Conservation (phyloP, 1,284 basidiomycete genomes). For the Heterobasidion annosum region DNA sequence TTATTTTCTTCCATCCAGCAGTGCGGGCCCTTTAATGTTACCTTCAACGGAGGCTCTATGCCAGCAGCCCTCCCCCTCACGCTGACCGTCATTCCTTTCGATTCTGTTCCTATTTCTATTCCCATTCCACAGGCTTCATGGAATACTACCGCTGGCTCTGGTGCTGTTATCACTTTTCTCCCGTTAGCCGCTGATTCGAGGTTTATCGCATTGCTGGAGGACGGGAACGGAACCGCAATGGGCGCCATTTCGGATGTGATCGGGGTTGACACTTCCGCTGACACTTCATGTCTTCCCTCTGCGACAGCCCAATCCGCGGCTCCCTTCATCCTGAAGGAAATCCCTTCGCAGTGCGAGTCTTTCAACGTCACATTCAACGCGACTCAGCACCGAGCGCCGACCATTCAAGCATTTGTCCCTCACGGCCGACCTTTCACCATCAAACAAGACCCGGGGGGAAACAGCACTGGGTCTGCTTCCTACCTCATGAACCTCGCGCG, state of each 20-base stretch:
- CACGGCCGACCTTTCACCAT: slow-evolving; percentile 28
- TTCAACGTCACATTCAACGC: slow-evolving; percentile 38
- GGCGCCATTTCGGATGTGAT: slow-evolving; percentile 42
- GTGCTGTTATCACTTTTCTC: slow-evolving; percentile 39
- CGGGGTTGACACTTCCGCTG: slow-evolving; percentile 29
- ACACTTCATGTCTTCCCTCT: slow-evolving; percentile 33
- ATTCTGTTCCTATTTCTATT: slow-evolving; percentile 38
- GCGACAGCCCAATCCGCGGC: slow-evolving; percentile 2
- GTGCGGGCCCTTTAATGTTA: slow-evolving; percentile 41
- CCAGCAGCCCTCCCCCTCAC: slow-evolving; percentile 30
- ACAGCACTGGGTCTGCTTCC: slow-evolving; percentile 23
- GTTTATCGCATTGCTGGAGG: slow-evolving; percentile 49
- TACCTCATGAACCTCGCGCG: slow-evolving; percentile 34
- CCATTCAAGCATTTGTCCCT: slow-evolving; percentile 37
- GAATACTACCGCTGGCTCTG: slow-evolving; percentile 28
- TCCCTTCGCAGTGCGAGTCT: slow-evolving; percentile 39
- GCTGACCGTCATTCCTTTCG: slow-evolving; percentile 46
- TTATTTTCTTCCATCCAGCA: slow-evolving; percentile 41
- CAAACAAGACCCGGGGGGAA: slow-evolving; percentile 21
- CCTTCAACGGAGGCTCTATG: slow-evolving; percentile 29
- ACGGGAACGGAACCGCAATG: slow-evolving; percentile 25
- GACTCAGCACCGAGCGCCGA: slow-evolving; percentile 25
- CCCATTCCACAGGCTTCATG: slow-evolving; percentile 28
- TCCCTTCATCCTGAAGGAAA: slow-evolving; percentile 18
- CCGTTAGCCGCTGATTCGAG: slow-evolving; percentile 38